Evolutionary conservation across 2,329 filamentous ascomycete species (phyloP), one percentile per base, ranked within the genome.

Genomic region (Sarocladiaceae sp.): DNA sequence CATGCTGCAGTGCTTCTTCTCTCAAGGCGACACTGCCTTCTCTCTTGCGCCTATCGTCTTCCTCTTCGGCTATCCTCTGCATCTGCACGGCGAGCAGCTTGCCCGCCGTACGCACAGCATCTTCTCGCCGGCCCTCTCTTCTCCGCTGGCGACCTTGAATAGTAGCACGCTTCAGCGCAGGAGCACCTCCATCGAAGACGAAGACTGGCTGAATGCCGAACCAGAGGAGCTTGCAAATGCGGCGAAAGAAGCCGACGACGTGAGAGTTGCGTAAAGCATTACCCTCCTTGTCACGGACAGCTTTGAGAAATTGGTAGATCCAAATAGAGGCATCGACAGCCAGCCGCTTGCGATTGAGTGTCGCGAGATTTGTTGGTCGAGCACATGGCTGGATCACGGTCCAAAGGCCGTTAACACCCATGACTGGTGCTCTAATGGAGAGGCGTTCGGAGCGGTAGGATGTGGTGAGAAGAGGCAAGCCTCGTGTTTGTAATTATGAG

Each of bases 271-370:
- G 90, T 50, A 99, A 78, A 1, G 94, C 94, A 65, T 99, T 96
- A 51, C 94, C 94, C 71, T 99, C 94, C 64, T 97, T 97, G 72
- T 99, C 94, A 62, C 94, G 92, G 11, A 99, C 94, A 10, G 95
- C 94, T 74, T 99, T 99, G 62, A 99, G 83, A 64, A 99, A 99
- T 66, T 99, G 94, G 77, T 99, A 99, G 62, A 99, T 97, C 94
- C 94, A 99, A 66, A 99, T 99, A 12, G 92, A 97, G 54, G 95
- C 94, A 72, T 99, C 94, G 59, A 99, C 90, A 44, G 94, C 95
- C 48, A 99, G 87, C 15, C 94, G 90, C 72, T 96, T 97, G 60
- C 88, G 90, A 69, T 97, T 97, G 55, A 99, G 84, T 13, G 93
- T 96, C 62, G 95, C 92, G 61, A 99, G 87, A 69, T 96, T 97